phyloP scores from a whole-genome alignment of 805 yeast genomes.

The Candida pseudofarinosa region DNA sequence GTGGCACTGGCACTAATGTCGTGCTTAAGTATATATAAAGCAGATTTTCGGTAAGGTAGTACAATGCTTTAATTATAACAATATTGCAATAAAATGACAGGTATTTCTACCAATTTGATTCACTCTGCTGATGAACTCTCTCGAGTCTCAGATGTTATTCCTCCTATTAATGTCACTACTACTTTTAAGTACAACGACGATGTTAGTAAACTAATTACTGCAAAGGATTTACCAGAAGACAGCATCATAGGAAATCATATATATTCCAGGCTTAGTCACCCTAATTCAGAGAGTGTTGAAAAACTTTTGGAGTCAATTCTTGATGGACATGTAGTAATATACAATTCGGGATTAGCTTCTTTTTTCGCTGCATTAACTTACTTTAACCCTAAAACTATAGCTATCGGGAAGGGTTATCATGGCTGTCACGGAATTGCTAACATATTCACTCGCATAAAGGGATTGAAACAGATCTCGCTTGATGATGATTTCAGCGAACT shows the following conservation, averaged over 20 bases:
- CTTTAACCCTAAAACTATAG: slow-evolving; percentile 67
- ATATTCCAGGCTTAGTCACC: slow-evolving; percentile 76
- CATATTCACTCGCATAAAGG: slow-evolving; percentile 57
- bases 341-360: slow-evolving; percentile 78
- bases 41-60: no score
- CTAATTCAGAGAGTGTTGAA: slow-evolving; percentile 67
- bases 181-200: slow-evolving; percentile 66
- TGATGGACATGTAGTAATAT: slow-evolving; percentile 63
- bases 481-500: slow-evolving; percentile 44
- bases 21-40: not conserved
- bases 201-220: slow-evolving; percentile 51
- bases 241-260: slow-evolving; percentile 6
- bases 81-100: slow-evolving; percentile 43
- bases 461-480: slow-evolving; percentile 47
- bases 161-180: slow-evolving; percentile 80
- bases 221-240: slow-evolving; percentile 18
- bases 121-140: slow-evolving; percentile 67
- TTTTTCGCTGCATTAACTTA: slow-evolving; percentile 70
- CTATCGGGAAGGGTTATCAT: slow-evolving; percentile 79
- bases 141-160: slow-evolving; percentile 62
- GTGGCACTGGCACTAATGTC: not conserved
- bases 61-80: no score
- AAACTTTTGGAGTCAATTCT: slow-evolving; percentile 56
- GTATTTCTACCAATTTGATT: slow-evolving; percentile 52
- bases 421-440: slow-evolving; percentile 74